Evolutionary conservation across 306 rosid genomes (phyloP).

Genomic region (Quercus berberidifolia): DNA sequence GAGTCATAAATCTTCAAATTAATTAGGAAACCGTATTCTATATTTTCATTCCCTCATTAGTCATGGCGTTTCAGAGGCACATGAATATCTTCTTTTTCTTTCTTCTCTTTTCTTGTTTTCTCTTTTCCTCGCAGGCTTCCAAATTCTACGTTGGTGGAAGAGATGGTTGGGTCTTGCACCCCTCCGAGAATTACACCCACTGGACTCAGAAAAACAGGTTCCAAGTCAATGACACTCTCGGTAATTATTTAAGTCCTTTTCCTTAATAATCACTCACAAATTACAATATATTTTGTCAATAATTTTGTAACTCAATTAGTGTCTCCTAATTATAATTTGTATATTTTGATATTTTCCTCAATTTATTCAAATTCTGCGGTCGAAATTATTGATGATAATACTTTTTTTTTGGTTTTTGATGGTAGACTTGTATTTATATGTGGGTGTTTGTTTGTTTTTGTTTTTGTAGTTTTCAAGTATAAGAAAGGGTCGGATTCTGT

Average conservation of each 20-base stretch:
- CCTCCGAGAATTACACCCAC: slow-evolving; percentile 42
- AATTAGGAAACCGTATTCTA: background rate
- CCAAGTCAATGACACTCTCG: slow-evolving; percentile 53
- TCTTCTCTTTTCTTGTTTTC: slow-evolving; percentile 9
- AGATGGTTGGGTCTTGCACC: slow-evolving; percentile 77
- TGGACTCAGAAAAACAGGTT: slow-evolving; percentile 71
- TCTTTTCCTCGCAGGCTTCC: slow-evolving; percentile 38
- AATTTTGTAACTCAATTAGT: too few relatives aligned
- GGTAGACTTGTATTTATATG: background rate
- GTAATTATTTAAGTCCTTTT: slow-evolving; percentile 29
- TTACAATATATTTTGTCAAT: too few relatives aligned
- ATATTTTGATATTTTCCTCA: too few relatives aligned
- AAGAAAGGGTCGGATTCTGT: slow-evolving; percentile 64
- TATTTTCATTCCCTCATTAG: background rate
- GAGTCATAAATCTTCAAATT: too few relatives aligned
- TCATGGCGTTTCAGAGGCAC: slow-evolving; percentile 40
- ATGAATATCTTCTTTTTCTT: slow-evolving; percentile 18
- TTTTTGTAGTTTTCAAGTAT: slow-evolving; percentile 61
- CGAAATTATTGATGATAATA: too few relatives aligned
- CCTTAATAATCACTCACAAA: background rate
- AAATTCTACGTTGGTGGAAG: slow-evolving; percentile 57
- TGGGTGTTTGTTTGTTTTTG: background rate
- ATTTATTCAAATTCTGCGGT: too few relatives aligned
- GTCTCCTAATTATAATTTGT: too few relatives aligned
- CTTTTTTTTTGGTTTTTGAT: too few relatives aligned